Evolutionary conservation across 2,329 filamentous ascomycete species (phyloP).

Genomic region (Balansia obtecta): DNA sequence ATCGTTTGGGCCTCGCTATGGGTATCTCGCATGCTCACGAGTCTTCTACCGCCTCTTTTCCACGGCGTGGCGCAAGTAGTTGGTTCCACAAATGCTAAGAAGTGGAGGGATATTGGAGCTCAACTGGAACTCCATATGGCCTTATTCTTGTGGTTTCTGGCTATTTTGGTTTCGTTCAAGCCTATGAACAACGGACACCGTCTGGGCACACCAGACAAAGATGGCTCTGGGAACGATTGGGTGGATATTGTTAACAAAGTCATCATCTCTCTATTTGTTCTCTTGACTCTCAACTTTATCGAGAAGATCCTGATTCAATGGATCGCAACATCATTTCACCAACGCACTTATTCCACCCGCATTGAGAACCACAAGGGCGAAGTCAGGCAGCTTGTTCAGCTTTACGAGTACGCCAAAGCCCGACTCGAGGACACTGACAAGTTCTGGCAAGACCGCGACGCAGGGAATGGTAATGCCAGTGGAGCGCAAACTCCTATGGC

Average conservation of each 20-base stretch:
- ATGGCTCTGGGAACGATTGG: slow-evolving; percentile 50
- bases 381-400: slow-evolving; percentile 46
- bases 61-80: slow-evolving; percentile 53
- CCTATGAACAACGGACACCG: slow-evolving; percentile 61
- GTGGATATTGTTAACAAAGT: slow-evolving; percentile 73
- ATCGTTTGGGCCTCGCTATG: slow-evolving; percentile 87
- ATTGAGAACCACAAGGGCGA: slow-evolving; percentile 91
- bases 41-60: slow-evolving; percentile 35
- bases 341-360: slow-evolving; percentile 77
- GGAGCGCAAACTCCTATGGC: slow-evolving; percentile 64
- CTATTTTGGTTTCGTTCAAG: slow-evolving; percentile 72
- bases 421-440: slow-evolving; percentile 44
- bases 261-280: slow-evolving; percentile 72
- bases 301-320: slow-evolving; percentile 93
- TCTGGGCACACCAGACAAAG: slow-evolving; percentile 21
- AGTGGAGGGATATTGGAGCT: slow-evolving; percentile 82
- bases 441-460: slow-evolving; percentile 31
- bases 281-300: slow-evolving; percentile 65
- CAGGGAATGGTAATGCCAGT: slow-evolving; percentile 26
- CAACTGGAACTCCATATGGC: slow-evolving; percentile 77
- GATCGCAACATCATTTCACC: slow-evolving; percentile 87
- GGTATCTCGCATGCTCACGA: slow-evolving; percentile 50
- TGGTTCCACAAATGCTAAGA: slow-evolving; percentile 75
- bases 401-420: slow-evolving; percentile 64
- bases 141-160: slow-evolving; percentile 85